Conservation (phyloP, 2,329 filamentous ascomycete species). For the Cytospora chrysosperma region DNA sequence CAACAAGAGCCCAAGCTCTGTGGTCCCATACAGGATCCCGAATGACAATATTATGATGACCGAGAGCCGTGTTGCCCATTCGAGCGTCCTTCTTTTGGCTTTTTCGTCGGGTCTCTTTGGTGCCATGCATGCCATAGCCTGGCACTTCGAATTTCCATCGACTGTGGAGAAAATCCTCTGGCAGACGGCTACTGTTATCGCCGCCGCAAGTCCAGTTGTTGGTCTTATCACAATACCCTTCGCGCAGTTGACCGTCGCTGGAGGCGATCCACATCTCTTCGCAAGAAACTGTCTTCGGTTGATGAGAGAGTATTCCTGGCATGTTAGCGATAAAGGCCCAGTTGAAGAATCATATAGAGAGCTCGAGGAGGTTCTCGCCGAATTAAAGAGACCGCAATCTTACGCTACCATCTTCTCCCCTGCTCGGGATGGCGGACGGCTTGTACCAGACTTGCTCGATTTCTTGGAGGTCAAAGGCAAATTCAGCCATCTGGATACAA, state of each 20-base stretch:
- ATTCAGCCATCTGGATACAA: background rate
- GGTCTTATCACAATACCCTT: background rate
- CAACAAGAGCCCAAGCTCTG: background rate
- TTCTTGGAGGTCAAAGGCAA: background rate
- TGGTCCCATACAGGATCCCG: background rate
- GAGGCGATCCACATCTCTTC: background rate
- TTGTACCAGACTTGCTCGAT: background rate
- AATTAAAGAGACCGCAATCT: background rate
- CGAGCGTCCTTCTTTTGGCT: background rate
- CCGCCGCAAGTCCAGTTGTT: background rate
- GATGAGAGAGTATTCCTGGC: background rate
- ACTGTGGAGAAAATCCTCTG: background rate
- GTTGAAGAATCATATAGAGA: background rate
- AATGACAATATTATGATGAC: background rate
- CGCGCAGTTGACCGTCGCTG: background rate
- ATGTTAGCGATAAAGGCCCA: background rate
- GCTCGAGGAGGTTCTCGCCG: background rate
- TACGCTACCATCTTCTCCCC: background rate
- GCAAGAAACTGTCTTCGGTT: background rate
- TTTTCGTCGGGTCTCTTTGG: background rate
- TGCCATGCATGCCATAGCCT: slow-evolving; percentile 6
- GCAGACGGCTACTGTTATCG: background rate
- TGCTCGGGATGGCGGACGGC: too few relatives aligned
- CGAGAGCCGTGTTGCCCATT: background rate
- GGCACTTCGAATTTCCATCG: slow-evolving; percentile 12